Evolutionary conservation across 2,329 filamentous ascomycete genomes (phyloP).

Genomic region (Helotiales sp.): DNA sequence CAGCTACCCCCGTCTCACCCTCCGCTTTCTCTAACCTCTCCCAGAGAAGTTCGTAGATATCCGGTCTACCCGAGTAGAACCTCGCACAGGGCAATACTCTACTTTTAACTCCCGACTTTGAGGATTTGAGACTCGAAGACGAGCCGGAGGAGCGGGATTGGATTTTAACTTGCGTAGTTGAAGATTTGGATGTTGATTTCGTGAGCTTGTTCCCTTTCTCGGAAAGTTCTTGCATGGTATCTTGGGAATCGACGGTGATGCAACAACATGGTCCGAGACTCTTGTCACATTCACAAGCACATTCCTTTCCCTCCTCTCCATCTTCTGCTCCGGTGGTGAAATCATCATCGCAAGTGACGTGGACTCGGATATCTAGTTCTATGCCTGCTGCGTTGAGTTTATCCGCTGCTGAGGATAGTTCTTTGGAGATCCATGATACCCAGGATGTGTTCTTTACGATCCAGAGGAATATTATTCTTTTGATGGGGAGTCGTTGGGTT

Average conservation of each 20-base stretch:
- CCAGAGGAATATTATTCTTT: constrained; percentile 56
- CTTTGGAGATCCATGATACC: constrained; percentile 51
- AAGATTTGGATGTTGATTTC: neutral
- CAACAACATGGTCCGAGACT: constrained; percentile 1
- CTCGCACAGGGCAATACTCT: neutral
- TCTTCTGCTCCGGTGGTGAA: constrained; percentile 2
- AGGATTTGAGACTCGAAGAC: constrained; percentile 38
- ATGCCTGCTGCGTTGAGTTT: constrained; percentile 42
- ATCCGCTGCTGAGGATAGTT: constrained; percentile 46
- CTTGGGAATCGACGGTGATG: neutral
- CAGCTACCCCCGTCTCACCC: constrained; percentile 63
- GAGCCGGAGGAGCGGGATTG: neutral
- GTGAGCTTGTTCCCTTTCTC: neutral
- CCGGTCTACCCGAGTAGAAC: neutral
- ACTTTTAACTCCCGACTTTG: constrained; percentile 22
- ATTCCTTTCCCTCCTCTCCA: neutral
- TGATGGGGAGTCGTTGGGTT: constrained; percentile 38
- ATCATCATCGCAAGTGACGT: constrained; percentile 27
- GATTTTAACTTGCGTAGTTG: neutral
- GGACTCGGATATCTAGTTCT: constrained; percentile 35
- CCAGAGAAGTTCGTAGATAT: neutral
- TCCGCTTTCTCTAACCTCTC: constrained; percentile 55
- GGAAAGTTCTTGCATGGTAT: neutral
- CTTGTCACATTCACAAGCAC: constrained; percentile 2
- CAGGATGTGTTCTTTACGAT: constrained; percentile 55